Conservation (phyloP, 352 stramenopile species). For the Globisporangium parvum region DNA sequence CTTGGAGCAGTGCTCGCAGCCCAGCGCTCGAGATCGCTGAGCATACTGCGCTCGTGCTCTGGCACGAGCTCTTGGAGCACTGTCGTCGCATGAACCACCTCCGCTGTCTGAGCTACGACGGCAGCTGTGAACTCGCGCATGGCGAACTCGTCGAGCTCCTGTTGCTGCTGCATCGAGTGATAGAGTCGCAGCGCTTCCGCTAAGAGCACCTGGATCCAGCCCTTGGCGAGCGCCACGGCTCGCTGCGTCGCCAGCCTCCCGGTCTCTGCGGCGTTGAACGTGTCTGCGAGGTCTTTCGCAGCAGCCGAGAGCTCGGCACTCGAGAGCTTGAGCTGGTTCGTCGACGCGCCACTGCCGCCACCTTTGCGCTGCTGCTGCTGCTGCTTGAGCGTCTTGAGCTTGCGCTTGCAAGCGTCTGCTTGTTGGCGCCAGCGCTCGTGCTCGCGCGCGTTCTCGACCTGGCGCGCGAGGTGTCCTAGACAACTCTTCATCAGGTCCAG, state of each 20-base stretch:
- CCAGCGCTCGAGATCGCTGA: constrained; percentile 40
- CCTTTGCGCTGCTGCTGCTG: constrained; percentile 15
- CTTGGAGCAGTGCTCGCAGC: constrained; percentile 17
- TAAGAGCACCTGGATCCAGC: constrained; percentile 40
- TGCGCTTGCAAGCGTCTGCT: constrained; percentile 41
- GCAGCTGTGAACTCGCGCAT: constrained; percentile 20
- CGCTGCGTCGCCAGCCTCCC: constrained; percentile 28
- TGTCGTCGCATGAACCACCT: constrained; percentile 23
- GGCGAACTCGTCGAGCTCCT: constrained; percentile 18
- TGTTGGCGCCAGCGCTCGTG: constrained; percentile 33
- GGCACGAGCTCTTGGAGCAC: constrained; percentile 30
- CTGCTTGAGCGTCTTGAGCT: constrained; percentile 38
- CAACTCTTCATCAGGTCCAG: constrained; percentile 34
- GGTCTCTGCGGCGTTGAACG: constrained; percentile 40
- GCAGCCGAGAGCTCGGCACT: constrained; percentile 18
- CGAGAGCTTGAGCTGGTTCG: constrained; percentile 10
- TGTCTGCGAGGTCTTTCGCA: constrained; percentile 46
- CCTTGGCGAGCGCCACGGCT: constrained; percentile 32
- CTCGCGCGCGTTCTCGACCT: constrained; percentile 29
- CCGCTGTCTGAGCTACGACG: constrained; percentile 23
- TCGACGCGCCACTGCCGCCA: not conserved
- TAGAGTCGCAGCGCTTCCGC: constrained; percentile 37
- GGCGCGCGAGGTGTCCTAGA: constrained; percentile 31
- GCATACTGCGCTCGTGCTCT: constrained; percentile 18
- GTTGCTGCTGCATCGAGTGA: constrained; percentile 1